phyloP scores from a whole-genome alignment of 2,329 filamentous ascomycete species.

The Fusarium begoniae region DNA sequence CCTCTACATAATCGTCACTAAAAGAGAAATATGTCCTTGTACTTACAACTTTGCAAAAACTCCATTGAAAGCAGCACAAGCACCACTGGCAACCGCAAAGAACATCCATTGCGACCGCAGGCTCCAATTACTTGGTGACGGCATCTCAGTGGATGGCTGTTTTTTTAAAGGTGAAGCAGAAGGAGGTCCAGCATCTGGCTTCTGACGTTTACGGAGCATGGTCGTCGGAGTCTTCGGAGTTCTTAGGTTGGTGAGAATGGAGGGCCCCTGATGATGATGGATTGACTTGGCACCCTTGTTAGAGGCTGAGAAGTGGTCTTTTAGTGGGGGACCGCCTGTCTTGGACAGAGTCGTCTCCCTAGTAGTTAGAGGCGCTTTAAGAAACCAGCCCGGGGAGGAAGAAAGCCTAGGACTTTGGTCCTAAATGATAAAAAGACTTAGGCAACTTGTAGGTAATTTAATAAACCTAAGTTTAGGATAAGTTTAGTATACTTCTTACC shows the following conservation, averaged over 20 bases:
- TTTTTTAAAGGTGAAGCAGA: neutral
- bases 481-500: neutral
- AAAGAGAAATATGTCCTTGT: neutral
- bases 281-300: constrained; percentile 22
- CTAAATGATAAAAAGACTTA: neutral
- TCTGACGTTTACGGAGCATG: constrained; percentile 46
- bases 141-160: constrained; percentile 15
- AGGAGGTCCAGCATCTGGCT: neutral
- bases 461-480: neutral
- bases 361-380: constrained; percentile 5
- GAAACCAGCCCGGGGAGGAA: neutral
- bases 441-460: neutral
- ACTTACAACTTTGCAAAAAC: constrained; percentile 84
- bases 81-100: constrained; percentile 77
- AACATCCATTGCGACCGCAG: constrained; percentile 67
- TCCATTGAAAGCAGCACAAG: constrained; percentile 82
- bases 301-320: constrained; percentile 23
- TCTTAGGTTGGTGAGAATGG: constrained; percentile 20
- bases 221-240: constrained; percentile 25
- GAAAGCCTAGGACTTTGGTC: neutral
- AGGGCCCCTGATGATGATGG: constrained; percentile 28
- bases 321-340: constrained; percentile 28
- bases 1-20: neutral
- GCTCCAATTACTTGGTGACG: constrained; percentile 40
- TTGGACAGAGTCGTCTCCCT: neutral